These are phyloP conservation scores for Mortierella sp. DNA, from an alignment of 371 early-diverging fungal genomes.

Conservation along the genomic window DNA sequence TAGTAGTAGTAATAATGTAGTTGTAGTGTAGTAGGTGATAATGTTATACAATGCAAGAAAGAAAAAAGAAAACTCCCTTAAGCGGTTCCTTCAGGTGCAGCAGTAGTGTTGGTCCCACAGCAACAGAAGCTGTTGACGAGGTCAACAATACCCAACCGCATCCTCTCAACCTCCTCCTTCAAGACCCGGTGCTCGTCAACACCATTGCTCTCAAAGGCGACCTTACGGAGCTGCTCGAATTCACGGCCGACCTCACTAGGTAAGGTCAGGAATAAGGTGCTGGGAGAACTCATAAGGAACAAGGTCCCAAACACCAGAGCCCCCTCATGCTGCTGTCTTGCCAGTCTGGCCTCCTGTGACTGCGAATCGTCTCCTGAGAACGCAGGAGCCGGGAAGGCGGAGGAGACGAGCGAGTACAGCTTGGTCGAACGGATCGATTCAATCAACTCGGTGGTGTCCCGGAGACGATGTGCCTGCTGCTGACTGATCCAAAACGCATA, in stretches of 20 bases:
- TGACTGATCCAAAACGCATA: conserved; percentile 54
- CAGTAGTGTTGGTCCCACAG: conserved; percentile 42
- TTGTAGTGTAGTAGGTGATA: neutral
- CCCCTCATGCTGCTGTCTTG: conserved; percentile 38
- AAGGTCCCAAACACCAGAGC: conserved; percentile 56
- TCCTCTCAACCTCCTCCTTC: conserved; percentile 56
- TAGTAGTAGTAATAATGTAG: neutral
- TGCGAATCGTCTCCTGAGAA: neutral
- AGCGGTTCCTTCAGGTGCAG: neutral
- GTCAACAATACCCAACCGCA: conserved; percentile 56
- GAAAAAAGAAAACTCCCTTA: neutral
- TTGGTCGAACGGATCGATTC: conserved; percentile 38
- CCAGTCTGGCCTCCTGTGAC: conserved; percentile 20
- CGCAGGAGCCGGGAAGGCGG: conserved; percentile 34
- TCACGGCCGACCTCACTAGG: conserved; percentile 33
- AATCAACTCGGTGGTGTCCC: conserved; percentile 39
- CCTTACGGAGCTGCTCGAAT: conserved; percentile 38
- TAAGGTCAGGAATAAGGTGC: conserved; percentile 51
- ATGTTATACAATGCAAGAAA: neutral
- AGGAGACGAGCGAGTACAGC: conserved; percentile 45
- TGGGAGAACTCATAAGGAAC: conserved; percentile 56
- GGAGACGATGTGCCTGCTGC: conserved; percentile 51
- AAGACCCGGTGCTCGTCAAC: conserved; percentile 28
- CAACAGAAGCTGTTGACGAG: conserved; percentile 55
- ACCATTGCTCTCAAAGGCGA: conserved; percentile 21